These are phyloP conservation scores for Ustilago lituana DNA, from an alignment of 1,284 basidiomycete species.

Conservation along the genomic window DNA sequence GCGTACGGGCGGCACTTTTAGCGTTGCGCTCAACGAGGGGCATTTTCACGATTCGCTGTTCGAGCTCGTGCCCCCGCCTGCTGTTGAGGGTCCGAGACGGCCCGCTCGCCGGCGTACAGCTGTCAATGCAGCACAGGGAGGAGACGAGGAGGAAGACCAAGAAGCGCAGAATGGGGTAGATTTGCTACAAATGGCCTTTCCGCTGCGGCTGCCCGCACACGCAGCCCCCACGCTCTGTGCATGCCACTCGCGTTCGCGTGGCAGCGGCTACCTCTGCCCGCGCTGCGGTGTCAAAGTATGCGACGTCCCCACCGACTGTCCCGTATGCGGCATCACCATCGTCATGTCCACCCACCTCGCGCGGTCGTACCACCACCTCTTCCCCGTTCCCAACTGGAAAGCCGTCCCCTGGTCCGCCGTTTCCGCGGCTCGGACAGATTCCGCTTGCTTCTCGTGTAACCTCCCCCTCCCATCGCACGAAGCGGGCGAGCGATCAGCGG, in stretches of 20 bases:
- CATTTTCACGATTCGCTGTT: conserved; percentile 95
- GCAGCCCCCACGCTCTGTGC: conserved; percentile 73
- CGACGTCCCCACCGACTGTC: conserved; percentile 97
- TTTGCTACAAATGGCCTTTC: conserved; percentile 99
- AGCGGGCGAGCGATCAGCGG: conserved; percentile 7
- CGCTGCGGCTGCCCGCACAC: conserved; percentile 55
- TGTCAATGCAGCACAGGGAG: background rate
- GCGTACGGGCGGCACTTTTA: conserved; percentile 68
- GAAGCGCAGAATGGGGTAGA: conserved; percentile 68
- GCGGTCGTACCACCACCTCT: conserved; percentile 91
- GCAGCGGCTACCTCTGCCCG: conserved; percentile 89
- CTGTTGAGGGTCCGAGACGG: conserved; percentile 40
- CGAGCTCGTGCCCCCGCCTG: conserved; percentile 85
- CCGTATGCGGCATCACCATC: conserved; percentile 95
- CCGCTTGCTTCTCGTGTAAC: conserved; percentile 51
- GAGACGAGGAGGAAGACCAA: conserved; percentile 17
- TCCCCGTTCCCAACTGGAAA: conserved; percentile 83
- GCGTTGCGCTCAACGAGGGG: conserved; percentile 94
- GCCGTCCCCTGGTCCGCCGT: conserved; percentile 70
- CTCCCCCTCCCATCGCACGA: conserved; percentile 40
- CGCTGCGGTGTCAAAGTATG: conserved; percentile 91
- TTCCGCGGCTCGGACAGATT: background rate
- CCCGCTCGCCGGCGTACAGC: conserved; percentile 1
- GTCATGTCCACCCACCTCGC: conserved; percentile 97
- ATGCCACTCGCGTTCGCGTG: conserved; percentile 83